A percentile compares a stretch with the other conserved stretches of the same genome.
Conservation (phyloP, 2,329 filamentous ascomycete species). For the Mycosphaerelloides madeirae region DNA sequence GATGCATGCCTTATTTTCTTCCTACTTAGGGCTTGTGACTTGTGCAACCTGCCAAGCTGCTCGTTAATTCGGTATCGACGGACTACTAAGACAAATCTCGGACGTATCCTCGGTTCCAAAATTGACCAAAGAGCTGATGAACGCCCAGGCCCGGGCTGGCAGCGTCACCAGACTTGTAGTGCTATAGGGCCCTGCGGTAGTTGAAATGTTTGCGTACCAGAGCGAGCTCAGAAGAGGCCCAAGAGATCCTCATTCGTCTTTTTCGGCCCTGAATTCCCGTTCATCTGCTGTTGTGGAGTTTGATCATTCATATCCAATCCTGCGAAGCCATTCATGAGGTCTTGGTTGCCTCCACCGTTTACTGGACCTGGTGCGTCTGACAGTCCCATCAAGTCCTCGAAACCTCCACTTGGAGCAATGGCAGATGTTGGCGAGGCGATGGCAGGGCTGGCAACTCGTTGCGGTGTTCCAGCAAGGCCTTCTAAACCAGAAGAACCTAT, state of each 20-base stretch:
- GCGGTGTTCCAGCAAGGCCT: constrained; percentile 60
- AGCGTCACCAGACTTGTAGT: too few species aligned
- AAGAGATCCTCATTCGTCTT: constrained; percentile 51
- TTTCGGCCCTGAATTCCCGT: constrained; percentile 44
- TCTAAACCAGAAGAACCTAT: constrained; percentile 48
- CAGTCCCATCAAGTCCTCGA: constrained; percentile 77
- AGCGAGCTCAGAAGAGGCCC: constrained; percentile 45
- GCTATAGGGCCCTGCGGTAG: too few species aligned
- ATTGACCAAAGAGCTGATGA: too few species aligned
- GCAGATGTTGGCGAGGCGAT: constrained; percentile 39
- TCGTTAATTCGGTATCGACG: too few species aligned
- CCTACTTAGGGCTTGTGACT: too few species aligned
- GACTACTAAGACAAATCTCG: too few species aligned
- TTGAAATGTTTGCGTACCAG: too few species aligned
- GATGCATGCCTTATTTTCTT: too few species aligned
- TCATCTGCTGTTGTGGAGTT: constrained; percentile 59
- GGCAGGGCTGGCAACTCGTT: constrained; percentile 62
- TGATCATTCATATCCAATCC: constrained; percentile 69
- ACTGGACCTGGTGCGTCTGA: constrained; percentile 27
- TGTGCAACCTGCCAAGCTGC: too few species aligned
- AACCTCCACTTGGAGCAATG: constrained; percentile 48
- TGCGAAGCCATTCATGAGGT: constrained; percentile 76
- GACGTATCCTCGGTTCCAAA: too few species aligned
- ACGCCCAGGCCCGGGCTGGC: too few species aligned
- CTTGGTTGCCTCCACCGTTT: constrained; percentile 40